These are phyloP conservation scores for Eucalyptus leucophloia DNA, from an alignment of 345 rosid species.

Conservation along the genomic window DNA sequence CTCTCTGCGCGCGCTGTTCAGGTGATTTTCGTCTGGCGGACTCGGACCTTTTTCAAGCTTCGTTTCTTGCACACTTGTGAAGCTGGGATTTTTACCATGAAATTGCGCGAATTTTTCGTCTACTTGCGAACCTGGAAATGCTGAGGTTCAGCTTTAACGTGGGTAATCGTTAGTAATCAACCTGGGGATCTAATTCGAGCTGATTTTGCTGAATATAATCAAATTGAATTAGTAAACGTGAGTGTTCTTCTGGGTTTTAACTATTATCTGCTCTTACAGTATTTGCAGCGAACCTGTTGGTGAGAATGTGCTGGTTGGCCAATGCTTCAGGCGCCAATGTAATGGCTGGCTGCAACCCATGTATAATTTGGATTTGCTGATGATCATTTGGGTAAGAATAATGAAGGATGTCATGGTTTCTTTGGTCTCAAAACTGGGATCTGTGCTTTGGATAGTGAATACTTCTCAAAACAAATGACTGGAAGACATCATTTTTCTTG, in stretches of 20 bases:
- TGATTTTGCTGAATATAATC: background rate
- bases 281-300: background rate
- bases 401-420: background rate
- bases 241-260: background rate
- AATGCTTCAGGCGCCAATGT: background rate
- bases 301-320: background rate
- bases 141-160: background rate
- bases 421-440: background rate
- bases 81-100: background rate
- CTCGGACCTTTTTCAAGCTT: background rate
- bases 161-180: background rate
- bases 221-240: background rate
- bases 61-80: background rate
- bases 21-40: background rate
- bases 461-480: background rate
- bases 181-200: background rate
- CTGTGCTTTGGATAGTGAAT: background rate
- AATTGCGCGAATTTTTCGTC: background rate
- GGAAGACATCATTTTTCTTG: background rate
- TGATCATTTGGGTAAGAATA: background rate
- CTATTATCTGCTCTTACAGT: background rate
- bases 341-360: background rate
- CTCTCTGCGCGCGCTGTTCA: background rate
- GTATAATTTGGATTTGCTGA: background rate
- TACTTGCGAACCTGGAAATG: background rate